Evolutionary conservation across 1,284 basidiomycete species (phyloP), one percentile per base, ranked within the genome.

Genomic region (Ustilago cynodontis): DNA sequence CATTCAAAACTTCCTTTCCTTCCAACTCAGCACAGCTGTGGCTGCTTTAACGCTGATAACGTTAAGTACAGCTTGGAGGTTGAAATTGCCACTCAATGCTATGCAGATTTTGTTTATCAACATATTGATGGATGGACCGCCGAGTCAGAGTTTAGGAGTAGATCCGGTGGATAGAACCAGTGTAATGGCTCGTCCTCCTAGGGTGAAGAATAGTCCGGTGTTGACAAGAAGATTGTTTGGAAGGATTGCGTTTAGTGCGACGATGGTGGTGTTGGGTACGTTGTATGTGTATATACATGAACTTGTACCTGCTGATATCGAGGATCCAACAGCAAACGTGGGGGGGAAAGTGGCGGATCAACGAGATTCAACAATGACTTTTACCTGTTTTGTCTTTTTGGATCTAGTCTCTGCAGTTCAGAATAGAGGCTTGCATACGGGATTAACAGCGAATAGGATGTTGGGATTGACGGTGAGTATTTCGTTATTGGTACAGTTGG

Each of bases 41-140:
- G 95, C 96, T 13, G 95, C 95, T 2, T 88, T 99, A 67, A 91
- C 93, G n/a, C 89, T 98, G 72, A 98, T 99, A 87, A 95, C 95
- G 4, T 89, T 98, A 58, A 94, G 93, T 82, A 98, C 95, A 16
- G 89, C 95, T 83, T 90, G 98, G 77, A 91, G 93, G 18, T 88
- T 98, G 55, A 92, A 91, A 79, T 95, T 96, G 83, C 96, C 95
- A 16, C 89, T 99, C 74, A 99, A 99, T 85, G 92, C 96, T 3
- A 98, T 98, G 95, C 95, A 98, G 87, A 98, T 99, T 80, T 88
- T 99, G 26, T 98, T 98, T 86, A 98, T 98, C 86, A 98, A 98
- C 87, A 98, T 98, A 84, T 90, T 98, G 58, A 98, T 98, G 95
- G 95, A 98, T 82, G 96, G 95, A n/a, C 95, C 95, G 16, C 95